Conservation (phyloP, 139 green algal genomes). For the Picocystis salinarum region DNA sequence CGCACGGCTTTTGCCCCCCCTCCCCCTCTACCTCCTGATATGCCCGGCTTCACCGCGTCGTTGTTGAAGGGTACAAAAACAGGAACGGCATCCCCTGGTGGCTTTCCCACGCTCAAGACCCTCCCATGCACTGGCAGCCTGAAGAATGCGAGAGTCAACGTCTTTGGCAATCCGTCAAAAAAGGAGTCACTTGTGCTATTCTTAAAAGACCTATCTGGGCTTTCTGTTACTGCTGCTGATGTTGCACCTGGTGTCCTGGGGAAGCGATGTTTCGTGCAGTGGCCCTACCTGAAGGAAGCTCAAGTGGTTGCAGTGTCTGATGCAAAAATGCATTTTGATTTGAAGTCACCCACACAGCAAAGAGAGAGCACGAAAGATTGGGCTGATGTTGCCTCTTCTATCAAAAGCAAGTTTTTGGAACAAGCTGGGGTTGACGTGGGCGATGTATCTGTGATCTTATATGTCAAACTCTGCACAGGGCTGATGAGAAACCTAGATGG, state of each 20-base stretch:
- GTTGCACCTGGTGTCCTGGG: constrained; percentile 32
- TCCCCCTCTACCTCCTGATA: background rate
- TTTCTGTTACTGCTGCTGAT: constrained; percentile 5
- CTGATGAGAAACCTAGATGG: constrained; percentile 42
- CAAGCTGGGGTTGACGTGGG: constrained; percentile 34
- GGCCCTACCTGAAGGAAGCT: constrained; percentile 57
- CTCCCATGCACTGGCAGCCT: constrained; percentile 27
- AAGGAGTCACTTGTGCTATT: constrained; percentile 59
- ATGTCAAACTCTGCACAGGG: constrained; percentile 46
- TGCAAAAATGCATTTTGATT: background rate
- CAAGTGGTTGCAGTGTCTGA: constrained; percentile 11
- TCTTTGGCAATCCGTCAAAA: constrained; percentile 53
- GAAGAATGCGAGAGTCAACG: constrained; percentile 38
- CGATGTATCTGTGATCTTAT: constrained; percentile 26
- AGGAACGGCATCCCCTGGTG: constrained; percentile 24
- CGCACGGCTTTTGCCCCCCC: background rate
- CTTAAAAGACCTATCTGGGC: constrained; percentile 18
- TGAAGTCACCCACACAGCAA: background rate
- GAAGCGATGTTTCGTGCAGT: constrained; percentile 56
- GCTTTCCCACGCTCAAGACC: constrained; percentile 52
- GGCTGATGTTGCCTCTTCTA: background rate
- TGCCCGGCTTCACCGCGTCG: constrained; percentile 40
- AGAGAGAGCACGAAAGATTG: background rate
- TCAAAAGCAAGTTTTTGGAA: constrained; percentile 1
- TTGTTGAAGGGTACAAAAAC: constrained; percentile 36